phyloP scores from a whole-genome alignment of 2,329 filamentous ascomycete species.

The Aaosphaeria pasadenensis region DNA sequence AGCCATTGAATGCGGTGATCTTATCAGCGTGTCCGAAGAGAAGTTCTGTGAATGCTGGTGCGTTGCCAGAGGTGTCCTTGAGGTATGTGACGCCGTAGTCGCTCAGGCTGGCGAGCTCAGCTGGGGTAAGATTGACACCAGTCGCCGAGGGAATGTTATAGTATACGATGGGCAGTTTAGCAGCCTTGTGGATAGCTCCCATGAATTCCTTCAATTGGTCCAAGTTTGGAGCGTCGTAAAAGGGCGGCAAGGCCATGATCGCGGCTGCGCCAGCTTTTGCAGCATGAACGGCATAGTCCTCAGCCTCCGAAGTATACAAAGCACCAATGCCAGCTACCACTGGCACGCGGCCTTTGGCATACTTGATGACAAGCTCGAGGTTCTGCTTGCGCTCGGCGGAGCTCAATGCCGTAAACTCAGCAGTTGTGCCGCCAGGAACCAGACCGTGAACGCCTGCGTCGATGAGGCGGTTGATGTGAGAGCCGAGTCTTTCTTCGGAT shows the following conservation, averaged over 20 bases:
- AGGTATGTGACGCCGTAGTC: conserved; percentile 50
- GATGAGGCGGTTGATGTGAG: conserved; percentile 48
- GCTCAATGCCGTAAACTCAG: conserved; percentile 48
- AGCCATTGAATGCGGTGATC: conserved; percentile 52
- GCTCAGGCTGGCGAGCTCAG: conserved; percentile 43
- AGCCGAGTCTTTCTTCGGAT: conserved; percentile 38
- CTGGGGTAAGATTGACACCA: conserved; percentile 42
- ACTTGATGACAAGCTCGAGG: conserved; percentile 38
- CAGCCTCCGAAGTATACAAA: conserved; percentile 39
- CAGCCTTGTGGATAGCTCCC: conserved; percentile 40
- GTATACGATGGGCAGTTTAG: conserved; percentile 47
- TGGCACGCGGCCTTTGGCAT: conserved; percentile 39
- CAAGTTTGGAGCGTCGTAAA: not conserved
- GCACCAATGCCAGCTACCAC: conserved; percentile 47
- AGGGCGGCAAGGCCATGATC: not conserved
- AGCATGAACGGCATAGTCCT: conserved; percentile 38
- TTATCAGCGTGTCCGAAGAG: conserved; percentile 42
- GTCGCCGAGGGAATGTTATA: conserved; percentile 52
- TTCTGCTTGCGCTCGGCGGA: conserved; percentile 47
- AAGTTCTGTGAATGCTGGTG: conserved; percentile 49
- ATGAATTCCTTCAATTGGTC: conserved; percentile 26
- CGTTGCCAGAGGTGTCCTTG: conserved; percentile 54
- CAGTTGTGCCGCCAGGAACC: conserved; percentile 51
- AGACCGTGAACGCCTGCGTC: conserved; percentile 48
- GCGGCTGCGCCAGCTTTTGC: not conserved